Evolutionary conservation across 192 early-diverging fungal genomes (phyloP), one percentile per base, ranked within the genome.

Genomic region (Backusella morwellensis): DNA sequence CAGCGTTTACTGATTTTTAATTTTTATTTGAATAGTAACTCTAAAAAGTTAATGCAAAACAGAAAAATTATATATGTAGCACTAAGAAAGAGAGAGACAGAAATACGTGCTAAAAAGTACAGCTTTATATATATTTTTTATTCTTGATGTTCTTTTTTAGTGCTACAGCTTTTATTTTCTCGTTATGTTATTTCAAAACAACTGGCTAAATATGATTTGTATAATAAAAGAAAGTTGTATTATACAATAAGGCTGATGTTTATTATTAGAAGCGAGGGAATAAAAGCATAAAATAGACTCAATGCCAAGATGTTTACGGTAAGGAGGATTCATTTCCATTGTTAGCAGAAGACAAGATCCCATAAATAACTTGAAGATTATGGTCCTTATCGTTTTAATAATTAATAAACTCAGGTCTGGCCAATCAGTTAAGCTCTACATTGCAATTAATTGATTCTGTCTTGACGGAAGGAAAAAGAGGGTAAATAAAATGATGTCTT

Each of bases 1-100:
- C 66, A 68, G 32, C 6, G 19, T 34, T 68, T 35, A 68, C 35
- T 35, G 29, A 68, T 69, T 9, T 69, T 69, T 36, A 38, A 38
- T 69, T 69, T 68, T 66, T 69, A 21, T 69, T 69, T 69, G 56
- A 63, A 63, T 63, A 29, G 56, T 63, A 63, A 63, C 56, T 63
- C 11, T 63, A 63, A 63, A 63, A 63, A 63, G 56, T 14, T 63
- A 63, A 63, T 29, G 26, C 56, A 63, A 63, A 63, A 63, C 56
- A 63, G 56, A 63, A 63, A 63, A 63, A 63, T 23, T 29, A 63
- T 29, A 29, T 9, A 11, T 63, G 56, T 63, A 29, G 7, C 26
- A 63, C 23, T 63, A 63, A 63, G 32, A 32, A 14, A 63, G 12
- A 63, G 12, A 63, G 4, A 63, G 56, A 29, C 56, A 63, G 56